Base-by-base conservation (phyloP, 1,139 yeast genomes). In the Candida sp. region DNA sequence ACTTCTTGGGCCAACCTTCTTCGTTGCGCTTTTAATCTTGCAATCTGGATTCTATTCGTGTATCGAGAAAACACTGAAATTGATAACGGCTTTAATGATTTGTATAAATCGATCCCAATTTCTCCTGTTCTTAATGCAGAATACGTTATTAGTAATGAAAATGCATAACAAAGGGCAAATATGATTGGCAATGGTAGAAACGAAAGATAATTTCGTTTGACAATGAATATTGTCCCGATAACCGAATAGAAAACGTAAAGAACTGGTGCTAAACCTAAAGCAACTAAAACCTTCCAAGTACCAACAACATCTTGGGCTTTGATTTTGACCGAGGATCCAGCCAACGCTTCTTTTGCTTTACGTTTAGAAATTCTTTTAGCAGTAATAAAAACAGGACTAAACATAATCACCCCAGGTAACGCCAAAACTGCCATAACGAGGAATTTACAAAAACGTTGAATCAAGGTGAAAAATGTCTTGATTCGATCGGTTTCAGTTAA, bases 1-100 rank as follows among this genome's bases (percentile, higher is more conserved):
- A 89, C 86, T 48, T 80, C 77, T 35, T 61, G 64, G 2, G 85
- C 77, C 44, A 89, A 69, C 39, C 68, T 70, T 35, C 68, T 64
- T 43, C 97, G 70, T 21, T 75, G 72, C 23, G 66, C 55, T 52
- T 85, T 81, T 52, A 89, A 70, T 41, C 77, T 69, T 33, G 73
- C 71, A 36, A 89, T 63, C 49, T 73, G 55, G 25, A 60, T 50
- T 33, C 57, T 46, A 42, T 67, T 68, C 15, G 55, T 55, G 74
- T 75, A 58, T 66, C 74, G 61, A 60, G 81, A 64, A 19, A 68
- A 50, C 35, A 70, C 52, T n/a, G 74, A 64, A 44, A 62, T 63
- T 44, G 63, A 63, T 37, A 65, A 62, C 36, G 73, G 79, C 47
- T 61, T 62, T 49, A 62, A 66, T 4, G 75, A 66, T 52, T 63